Conservation (phyloP, 2,329 filamentous ascomycete genomes). For the Exutisphaerella laricina region DNA sequence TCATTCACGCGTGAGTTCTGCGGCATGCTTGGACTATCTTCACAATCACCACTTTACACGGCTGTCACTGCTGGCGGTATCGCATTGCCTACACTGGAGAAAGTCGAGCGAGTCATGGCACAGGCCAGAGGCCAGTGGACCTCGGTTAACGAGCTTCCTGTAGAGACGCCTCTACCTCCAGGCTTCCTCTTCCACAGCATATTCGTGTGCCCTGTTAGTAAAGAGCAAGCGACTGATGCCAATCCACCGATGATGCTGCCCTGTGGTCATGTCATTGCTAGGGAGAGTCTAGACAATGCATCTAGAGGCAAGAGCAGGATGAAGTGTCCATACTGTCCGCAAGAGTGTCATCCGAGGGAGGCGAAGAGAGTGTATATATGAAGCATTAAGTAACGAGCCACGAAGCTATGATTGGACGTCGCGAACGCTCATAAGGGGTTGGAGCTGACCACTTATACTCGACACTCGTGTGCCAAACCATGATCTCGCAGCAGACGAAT, state of each 20-base stretch:
- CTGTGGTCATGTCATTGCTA: constrained; percentile 89
- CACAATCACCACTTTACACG: constrained; percentile 87
- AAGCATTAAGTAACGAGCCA: neutral
- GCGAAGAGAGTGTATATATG: constrained; percentile 58
- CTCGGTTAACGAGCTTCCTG: constrained; percentile 77
- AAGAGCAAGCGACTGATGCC: constrained; percentile 86
- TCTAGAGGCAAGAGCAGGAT: constrained; percentile 67
- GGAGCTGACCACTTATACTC: too few species aligned
- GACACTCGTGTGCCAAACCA: too few species aligned
- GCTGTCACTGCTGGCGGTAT: constrained; percentile 89
- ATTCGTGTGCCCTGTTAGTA: constrained; percentile 95
- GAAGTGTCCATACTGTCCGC: constrained; percentile 96
- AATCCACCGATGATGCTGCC: constrained; percentile 97
- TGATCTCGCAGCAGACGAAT: too few species aligned
- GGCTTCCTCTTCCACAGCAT: constrained; percentile 81
- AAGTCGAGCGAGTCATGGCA: constrained; percentile 80
- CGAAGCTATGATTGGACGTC: neutral
- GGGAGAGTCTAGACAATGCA: constrained; percentile 73
- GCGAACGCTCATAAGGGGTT: too few species aligned
- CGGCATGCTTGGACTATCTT: constrained; percentile 79
- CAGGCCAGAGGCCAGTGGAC: constrained; percentile 94
- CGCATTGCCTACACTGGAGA: constrained; percentile 80
- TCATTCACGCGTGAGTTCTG: constrained; percentile 82
- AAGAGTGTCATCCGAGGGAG: constrained; percentile 71
- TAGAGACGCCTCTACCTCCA: constrained; percentile 60